Percentiles rank a stretch among this genome's conserved stretches.
Evolutionary conservation across 108 stramenopile species (phyloP).

Genomic region (Nitzschia putrida): DNA sequence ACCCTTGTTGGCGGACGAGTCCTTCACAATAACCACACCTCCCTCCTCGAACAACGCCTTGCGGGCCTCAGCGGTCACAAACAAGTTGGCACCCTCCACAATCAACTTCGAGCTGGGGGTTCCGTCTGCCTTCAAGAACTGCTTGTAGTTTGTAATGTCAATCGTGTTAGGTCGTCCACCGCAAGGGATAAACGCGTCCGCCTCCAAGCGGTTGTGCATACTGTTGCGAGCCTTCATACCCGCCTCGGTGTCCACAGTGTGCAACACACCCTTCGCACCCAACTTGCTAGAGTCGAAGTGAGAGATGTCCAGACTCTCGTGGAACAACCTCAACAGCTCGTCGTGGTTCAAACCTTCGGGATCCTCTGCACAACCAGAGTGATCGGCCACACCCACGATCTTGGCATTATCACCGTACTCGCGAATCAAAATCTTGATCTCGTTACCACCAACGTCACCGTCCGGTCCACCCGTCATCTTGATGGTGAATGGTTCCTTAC

Average conservation of each 20-base stretch:
- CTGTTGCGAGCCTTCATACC: constrained; percentile 93
- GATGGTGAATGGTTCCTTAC: constrained; percentile 85
- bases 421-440: constrained; percentile 91
- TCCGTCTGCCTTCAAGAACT: constrained; percentile 82
- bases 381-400: constrained; percentile 95
- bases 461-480: constrained; percentile 98
- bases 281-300: constrained; percentile 82
- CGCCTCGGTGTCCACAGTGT: constrained; percentile 81
- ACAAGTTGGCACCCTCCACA: constrained; percentile 97
- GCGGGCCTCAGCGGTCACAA: constrained; percentile 92
- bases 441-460: constrained; percentile 98
- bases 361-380: constrained; percentile 95
- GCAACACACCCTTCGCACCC: constrained; percentile 63
- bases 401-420: constrained; percentile 95
- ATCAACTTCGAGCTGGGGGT: constrained; percentile 87
- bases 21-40: constrained; percentile 95
- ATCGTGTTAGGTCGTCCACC: constrained; percentile 97
- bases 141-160: constrained; percentile 84
- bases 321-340: constrained; percentile 90
- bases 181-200: constrained; percentile 96
- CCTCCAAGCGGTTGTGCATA: constrained; percentile 95
- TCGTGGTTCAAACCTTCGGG: constrained; percentile 89
- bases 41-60: constrained; percentile 90
- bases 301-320: constrained; percentile 70
- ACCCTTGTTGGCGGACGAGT: constrained; percentile 98